Evolutionary conservation across 768 basidiomycete genomes (phyloP).

Genomic region (Boletus rufocinnamomeus): DNA sequence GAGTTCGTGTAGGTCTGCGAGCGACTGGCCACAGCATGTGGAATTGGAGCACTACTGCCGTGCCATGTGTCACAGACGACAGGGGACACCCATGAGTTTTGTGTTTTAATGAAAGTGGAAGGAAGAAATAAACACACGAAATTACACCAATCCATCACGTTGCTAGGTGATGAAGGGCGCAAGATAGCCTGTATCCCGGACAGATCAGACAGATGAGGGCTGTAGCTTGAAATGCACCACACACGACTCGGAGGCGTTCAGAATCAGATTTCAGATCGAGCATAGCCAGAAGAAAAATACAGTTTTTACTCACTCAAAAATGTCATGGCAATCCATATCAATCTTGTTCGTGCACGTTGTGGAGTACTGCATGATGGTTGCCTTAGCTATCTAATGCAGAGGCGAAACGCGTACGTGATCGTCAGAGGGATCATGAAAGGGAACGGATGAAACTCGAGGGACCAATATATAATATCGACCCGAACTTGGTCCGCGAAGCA

Average conservation of each 20-base stretch:
- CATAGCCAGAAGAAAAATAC: neutral
- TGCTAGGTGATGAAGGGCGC: constrained; percentile 14
- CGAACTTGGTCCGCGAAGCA: neutral
- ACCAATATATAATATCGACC: neutral
- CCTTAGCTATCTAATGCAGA: neutral
- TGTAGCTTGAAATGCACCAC: neutral
- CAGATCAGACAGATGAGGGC: neutral
- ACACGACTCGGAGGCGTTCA: neutral
- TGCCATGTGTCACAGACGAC: constrained; percentile 2
- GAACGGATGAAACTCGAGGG: neutral
- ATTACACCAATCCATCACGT: constrained; percentile 19
- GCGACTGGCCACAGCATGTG: constrained; percentile 48
- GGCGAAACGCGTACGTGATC: neutral
- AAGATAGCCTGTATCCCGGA: neutral
- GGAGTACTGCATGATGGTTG: neutral
- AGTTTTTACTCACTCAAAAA: neutral
- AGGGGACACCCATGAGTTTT: neutral
- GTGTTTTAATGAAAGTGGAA: neutral
- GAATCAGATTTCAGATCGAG: constrained; percentile 2
- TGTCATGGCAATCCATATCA: neutral
- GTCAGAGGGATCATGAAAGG: neutral
- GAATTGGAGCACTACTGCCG: constrained; percentile 44
- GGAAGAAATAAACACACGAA: constrained; percentile 12
- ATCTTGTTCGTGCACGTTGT: neutral
- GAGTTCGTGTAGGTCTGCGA: constrained; percentile 50